Evolutionary conservation across 2,329 filamentous ascomycete species (phyloP), one percentile per base, ranked within the genome.

Genomic region (Penicillium griseofulvum): DNA sequence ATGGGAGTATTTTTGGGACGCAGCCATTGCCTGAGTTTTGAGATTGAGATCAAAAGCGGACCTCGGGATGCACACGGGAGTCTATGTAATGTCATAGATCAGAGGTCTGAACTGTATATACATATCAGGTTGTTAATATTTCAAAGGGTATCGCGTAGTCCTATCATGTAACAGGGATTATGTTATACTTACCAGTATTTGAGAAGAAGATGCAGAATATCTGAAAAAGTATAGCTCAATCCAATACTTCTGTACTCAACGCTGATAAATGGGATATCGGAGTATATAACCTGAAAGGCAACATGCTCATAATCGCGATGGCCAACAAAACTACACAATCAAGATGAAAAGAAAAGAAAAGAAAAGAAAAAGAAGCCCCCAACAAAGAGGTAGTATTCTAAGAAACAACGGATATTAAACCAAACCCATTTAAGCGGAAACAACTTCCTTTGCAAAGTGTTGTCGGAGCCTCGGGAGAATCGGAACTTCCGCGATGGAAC

Each of bases 1-100:
- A 68, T 43, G 65, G 67, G 17, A 68, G 63, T 53, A 61, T 70
- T 19, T 68, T 62, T 50, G 67, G 66, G 12, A 58, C 66, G 60
- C 64, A 64, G 14, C 62, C 59, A 37, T 56, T 70, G 55, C 68
- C 67, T 39, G 67, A 66, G 17, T 63, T 69, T 48, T 70, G 60
- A 50, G 12, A 19, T 26, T 3, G 6, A 29, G 10, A 37, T 38
- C 1, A 16, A 24, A 19, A n/a, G 3, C 8, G 7, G 31, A 45
- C 8, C 17, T 26, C 10, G 17, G 28, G 12, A 16, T 45, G 29
- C 19, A n/a, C 29, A 34, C 33, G 14, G 22, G 3, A 19, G 26
- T 19, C 16, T 31, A 31, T 33, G 19, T n/a, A 24, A 33, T 10
- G 17, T 2, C 29, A 45, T 33, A 45, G 12, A 45, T 24, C 29